Conservation (phyloP, 2,329 filamentous ascomycete species). For the Chaetomiaceae sp. region DNA sequence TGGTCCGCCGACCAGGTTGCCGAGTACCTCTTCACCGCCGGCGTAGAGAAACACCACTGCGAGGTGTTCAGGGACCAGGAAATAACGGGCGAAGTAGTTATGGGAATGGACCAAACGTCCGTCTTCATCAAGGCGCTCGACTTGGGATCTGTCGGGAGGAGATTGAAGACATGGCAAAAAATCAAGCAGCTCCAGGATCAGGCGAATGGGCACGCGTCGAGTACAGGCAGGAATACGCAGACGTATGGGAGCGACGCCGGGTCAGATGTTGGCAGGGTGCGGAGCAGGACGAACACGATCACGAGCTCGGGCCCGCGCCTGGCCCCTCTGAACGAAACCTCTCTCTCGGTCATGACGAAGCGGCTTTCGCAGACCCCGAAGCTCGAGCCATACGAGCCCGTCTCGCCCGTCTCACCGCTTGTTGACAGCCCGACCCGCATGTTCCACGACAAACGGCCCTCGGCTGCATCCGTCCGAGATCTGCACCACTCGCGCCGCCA, state of each 20-base stretch:
- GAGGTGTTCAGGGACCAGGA: slow-evolving; percentile 94
- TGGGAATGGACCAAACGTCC: slow-evolving; percentile 93
- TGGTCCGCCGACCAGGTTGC: slow-evolving; percentile 83
- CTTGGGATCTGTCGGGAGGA: slow-evolving; percentile 79
- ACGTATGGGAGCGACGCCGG: slow-evolving; percentile 54
- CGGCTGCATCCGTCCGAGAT: slow-evolving; percentile 74
- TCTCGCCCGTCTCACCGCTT: slow-evolving; percentile 36
- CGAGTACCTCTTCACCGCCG: slow-evolving; percentile 77
- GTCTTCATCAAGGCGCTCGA: slow-evolving; percentile 95
- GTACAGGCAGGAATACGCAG: slow-evolving; percentile 46
- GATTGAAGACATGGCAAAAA: slow-evolving; percentile 94
- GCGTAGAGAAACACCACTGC: slow-evolving; percentile 84
- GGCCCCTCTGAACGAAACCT: slow-evolving; percentile 38
- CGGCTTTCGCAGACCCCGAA: slow-evolving; percentile 49
- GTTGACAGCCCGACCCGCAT: slow-evolving; percentile 44
- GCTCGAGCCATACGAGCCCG: slow-evolving; percentile 37
- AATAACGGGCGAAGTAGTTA: slow-evolving; percentile 84
- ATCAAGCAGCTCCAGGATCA: slow-evolving; percentile 89
- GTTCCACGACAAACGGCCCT: slow-evolving; percentile 56
- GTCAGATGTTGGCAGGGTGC: slow-evolving; percentile 46
- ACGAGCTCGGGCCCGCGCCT: slow-evolving; percentile 41
- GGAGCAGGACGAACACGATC: slow-evolving; percentile 54
- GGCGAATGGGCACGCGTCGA: slow-evolving; percentile 49
- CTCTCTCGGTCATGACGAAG: slow-evolving; percentile 41
- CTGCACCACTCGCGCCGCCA: slow-evolving; percentile 80